Evolutionary conservation across 257 asterid species (phyloP), one percentile per base, ranked within the genome.

Genomic region (Cruciata laevipes): DNA sequence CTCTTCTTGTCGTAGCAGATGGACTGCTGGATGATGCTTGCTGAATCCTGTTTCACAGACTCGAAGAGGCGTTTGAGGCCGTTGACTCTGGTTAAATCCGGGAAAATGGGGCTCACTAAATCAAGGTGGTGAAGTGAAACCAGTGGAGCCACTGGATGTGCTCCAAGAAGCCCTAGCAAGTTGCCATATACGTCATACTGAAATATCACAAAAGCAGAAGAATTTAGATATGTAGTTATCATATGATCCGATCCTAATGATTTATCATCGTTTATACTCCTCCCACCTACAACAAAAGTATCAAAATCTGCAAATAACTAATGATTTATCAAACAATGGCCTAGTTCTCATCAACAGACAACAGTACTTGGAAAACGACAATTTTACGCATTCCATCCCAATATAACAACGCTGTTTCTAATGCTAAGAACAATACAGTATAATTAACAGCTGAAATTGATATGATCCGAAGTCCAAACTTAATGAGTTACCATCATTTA

Each of bases 141-240:
- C 25, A 89, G 64, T 35, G 98, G 98, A 24, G 95, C 66, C 27
- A 89, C 90, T 1, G 95, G 96, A 70, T 91, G 96, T 6, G 98
- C 94, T 47, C 83, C 98, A 65, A 89, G 76, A 47, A 91, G 95
- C 62, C 98, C 98, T 70, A 87, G 69, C 33, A 89, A 74, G 80
- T 89, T 85, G n/a, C 98, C 98, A 42, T 91, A 85, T 77, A 89
- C 96, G 83, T 91, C 96, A 74, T 85, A 91, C 96, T 91, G 88
- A 80, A 53, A 53, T 52, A 69, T 69, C 49, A 40, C 47, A 69
- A 68, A 24, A 17, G n/a, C 63, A 55, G 27, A 25, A 4, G 3
- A 7, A 33, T 62, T 32, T 47, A 64, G 20, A 12, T 21, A 18
- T n/a, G n/a, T 27, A 27, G 14, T 1, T 44, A 51, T 51, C 21